phyloP scores from a whole-genome alignment of 2,329 filamentous ascomycete species.

The Fusarium tricinctum region DNA sequence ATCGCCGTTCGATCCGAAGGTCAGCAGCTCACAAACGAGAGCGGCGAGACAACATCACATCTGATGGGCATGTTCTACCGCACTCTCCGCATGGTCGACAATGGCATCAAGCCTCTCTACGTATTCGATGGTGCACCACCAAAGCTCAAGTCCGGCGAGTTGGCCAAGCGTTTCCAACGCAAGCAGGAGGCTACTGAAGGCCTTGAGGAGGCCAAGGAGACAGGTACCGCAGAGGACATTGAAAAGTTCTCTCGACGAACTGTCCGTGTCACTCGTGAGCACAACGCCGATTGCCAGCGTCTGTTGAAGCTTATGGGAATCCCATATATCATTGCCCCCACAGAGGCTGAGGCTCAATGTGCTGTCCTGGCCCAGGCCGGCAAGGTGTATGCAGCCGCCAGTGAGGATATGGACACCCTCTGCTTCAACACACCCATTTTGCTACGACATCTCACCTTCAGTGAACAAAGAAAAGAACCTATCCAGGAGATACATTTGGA shows the following conservation, averaged over 20 bases:
- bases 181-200: slow-evolving; percentile 93
- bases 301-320: slow-evolving; percentile 96
- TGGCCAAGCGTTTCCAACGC: slow-evolving; percentile 95
- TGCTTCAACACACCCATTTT: slow-evolving; percentile 95
- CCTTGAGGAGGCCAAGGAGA: slow-evolving; percentile 96
- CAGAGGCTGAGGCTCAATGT: slow-evolving; percentile 97
- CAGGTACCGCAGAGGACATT: slow-evolving; percentile 94
- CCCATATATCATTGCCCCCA: slow-evolving; percentile 94
- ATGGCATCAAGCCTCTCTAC: slow-evolving; percentile 98
- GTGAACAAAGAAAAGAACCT: slow-evolving; percentile 96
- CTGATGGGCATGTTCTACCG: slow-evolving; percentile 99
- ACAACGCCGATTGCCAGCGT: slow-evolving; percentile 94
- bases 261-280: slow-evolving; percentile 94
- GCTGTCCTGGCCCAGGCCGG: slow-evolving; percentile 89
- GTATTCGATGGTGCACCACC: slow-evolving; percentile 98
- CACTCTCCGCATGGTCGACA: slow-evolving; percentile 97
- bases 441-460: slow-evolving; percentile 93
- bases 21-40: slow-evolving; percentile 95
- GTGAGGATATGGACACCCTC: slow-evolving; percentile 98
- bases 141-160: slow-evolving; percentile 96
- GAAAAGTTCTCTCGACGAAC: slow-evolving; percentile 97
- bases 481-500: slow-evolving; percentile 95
- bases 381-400: slow-evolving; percentile 96
- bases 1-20: slow-evolving; percentile 97
- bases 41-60: slow-evolving; percentile 96